Base-by-base conservation (phyloP, 1,284 basidiomycete genomes). In the Rhodotorula sp. region DNA sequence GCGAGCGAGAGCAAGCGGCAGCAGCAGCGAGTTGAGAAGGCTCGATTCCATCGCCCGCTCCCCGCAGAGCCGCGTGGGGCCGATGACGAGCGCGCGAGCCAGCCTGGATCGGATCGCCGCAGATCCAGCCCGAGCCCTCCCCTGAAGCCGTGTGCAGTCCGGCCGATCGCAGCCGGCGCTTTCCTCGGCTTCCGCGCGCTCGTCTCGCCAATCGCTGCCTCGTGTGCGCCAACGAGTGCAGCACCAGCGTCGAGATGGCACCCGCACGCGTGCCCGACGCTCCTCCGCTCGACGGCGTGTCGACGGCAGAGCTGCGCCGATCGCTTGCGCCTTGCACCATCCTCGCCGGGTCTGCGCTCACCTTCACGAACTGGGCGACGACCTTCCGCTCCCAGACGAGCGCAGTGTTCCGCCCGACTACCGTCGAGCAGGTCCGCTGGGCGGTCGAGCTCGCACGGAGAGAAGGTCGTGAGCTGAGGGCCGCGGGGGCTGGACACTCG, bases 401-500 rank as follows among this genome's bases (percentile, higher is more conserved):
- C 34, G 77, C 81, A 25, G 86, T 94, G 48, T 97, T 96, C 80
- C 87, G 88, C 74, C 96, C 97, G 1, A 85, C 86, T 67, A 87
- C 85, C 46, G 87, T 89, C 53, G 82, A 86, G 72, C 86, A 98
- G 67, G 92, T 92, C 78, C 85, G 87, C 56, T 86, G 88, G 74
- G 85, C 96, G 58, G 85, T 99, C 46, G 93, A 94, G 81, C 87
- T 94, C 41, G 94, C 94, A 0, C 85, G 90, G 19, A 84, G 91
- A 57, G 88, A 92, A 78, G 84, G 86, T 17, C 88, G 87, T 75
- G 85, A 86, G 45, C 85, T 98, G 52, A 88, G 94, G 67, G 91
- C 92, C 0, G 90, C 90, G 44, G 96, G 95, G 14, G 88, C 93
- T 14, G 94, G 93, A 0, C 96, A 98, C 83, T 92, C 90, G 74